Percentiles rank a stretch among this genome's conserved stretches.
Conservation (phyloP, 2,329 filamentous ascomycete species). For the Dactylellina haptotyla region DNA sequence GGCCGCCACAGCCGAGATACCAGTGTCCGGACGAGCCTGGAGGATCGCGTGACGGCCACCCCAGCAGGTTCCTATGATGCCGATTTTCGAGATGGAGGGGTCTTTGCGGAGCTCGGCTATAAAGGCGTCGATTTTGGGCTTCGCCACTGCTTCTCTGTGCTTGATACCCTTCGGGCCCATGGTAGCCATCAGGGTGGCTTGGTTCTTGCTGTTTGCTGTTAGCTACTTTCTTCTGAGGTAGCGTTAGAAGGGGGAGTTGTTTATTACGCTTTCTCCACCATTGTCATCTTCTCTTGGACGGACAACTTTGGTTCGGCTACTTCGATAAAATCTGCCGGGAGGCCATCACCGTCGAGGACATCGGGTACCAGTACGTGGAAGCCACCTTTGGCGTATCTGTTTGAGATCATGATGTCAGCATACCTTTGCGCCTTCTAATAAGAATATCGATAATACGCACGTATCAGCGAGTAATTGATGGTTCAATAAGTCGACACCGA, state of each 20-base stretch:
- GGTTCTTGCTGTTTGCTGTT: conserved; percentile 25
- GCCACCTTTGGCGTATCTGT: conserved; percentile 44
- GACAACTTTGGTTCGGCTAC: conserved; percentile 41
- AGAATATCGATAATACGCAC: conserved; percentile 4
- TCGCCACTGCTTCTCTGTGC: conserved; percentile 42
- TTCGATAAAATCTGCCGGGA: conserved; percentile 35
- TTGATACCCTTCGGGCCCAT: conserved; percentile 37
- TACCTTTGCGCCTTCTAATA: neutral
- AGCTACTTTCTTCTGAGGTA: neutral
- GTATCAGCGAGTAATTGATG: conserved; percentile 46
- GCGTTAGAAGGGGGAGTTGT: neutral
- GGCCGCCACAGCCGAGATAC: conserved; percentile 35
- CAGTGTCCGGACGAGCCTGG: conserved; percentile 27
- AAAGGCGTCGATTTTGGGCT: conserved; percentile 45
- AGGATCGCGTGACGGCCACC: conserved; percentile 49
- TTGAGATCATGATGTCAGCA: neutral
- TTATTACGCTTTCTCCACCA: conserved; percentile 35
- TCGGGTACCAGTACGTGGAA: conserved; percentile 46
- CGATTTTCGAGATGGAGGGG: conserved; percentile 32
- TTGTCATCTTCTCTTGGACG: conserved; percentile 31
- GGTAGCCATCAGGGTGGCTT: conserved; percentile 25
- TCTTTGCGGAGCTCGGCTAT: conserved; percentile 32
- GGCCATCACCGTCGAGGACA: conserved; percentile 40
- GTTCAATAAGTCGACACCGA: conserved; percentile 41
- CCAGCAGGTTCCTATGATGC: conserved; percentile 45